These are phyloP conservation scores for Desmodesmus armatus DNA, from an alignment of 139 green algal species.

Conservation along the genomic window DNA sequence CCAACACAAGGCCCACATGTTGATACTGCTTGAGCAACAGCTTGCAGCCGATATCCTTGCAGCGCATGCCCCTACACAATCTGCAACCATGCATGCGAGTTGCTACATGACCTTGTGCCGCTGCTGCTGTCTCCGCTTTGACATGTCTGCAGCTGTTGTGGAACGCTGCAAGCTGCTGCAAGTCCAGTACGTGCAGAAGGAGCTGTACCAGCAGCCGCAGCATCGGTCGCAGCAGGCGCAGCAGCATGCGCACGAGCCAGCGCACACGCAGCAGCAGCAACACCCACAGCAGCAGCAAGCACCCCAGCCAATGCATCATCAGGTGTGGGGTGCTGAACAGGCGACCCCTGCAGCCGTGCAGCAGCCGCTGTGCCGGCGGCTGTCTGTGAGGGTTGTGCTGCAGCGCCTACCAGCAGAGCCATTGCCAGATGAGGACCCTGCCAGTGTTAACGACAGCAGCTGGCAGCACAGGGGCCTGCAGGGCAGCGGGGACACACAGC, in stretches of 20 bases:
- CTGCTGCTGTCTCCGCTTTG: background rate
- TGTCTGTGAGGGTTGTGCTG: too few species aligned
- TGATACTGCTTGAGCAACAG: too few species aligned
- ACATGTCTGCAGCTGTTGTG: slow-evolving; percentile 1
- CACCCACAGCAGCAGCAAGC: background rate
- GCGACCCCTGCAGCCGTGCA: background rate
- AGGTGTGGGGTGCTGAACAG: background rate
- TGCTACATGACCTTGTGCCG: background rate
- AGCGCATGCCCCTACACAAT: too few species aligned
- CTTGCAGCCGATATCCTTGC: too few species aligned
- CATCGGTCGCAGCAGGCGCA: background rate
- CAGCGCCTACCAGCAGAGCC: too few species aligned
- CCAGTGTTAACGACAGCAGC: background rate
- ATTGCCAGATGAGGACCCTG: too few species aligned
- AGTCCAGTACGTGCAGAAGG: slow-evolving; percentile 16
- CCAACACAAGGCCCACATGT: too few species aligned
- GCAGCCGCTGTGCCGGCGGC: background rate
- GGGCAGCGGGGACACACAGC: too few species aligned
- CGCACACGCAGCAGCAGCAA: background rate
- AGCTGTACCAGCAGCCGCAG: background rate
- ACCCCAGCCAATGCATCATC: background rate
- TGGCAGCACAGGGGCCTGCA: too few species aligned
- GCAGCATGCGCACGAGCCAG: background rate
- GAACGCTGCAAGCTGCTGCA: slow-evolving; percentile 30
- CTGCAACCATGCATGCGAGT: background rate